Evolutionary conservation across 495 filamentous ascomycete species (phyloP).

Genomic region (Elaphomyces granulatus): DNA sequence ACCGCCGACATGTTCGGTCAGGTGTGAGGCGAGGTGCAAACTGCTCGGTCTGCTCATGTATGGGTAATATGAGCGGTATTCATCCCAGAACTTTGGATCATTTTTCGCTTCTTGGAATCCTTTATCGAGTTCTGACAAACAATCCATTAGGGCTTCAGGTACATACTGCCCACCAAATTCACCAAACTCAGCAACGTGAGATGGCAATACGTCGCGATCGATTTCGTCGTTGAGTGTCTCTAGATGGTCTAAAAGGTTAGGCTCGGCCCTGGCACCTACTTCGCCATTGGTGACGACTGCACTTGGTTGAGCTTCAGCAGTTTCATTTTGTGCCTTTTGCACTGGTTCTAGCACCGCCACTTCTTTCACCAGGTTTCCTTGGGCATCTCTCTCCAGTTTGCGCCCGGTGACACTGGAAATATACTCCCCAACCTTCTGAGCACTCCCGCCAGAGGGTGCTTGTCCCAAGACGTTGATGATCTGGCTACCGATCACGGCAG

Average conservation of each 20-base stretch:
- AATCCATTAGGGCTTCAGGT: conserved; percentile 95
- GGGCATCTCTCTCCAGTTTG: conserved; percentile 25
- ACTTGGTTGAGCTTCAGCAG: conserved; percentile 22
- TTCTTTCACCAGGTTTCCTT: conserved; percentile 21
- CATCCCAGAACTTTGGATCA: conserved; percentile 90
- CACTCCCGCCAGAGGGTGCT: conserved; percentile 51
- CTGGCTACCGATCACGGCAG: conserved; percentile 95
- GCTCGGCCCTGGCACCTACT: conserved; percentile 29
- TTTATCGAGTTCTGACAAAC: conserved; percentile 72
- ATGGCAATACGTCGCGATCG: conserved; percentile 45
- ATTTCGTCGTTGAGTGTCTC: conserved; percentile 50
- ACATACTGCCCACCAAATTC: conserved; percentile 99
- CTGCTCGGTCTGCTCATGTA: conserved; percentile 95
- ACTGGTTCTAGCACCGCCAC: conserved; percentile 43
- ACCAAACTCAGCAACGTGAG: conserved; percentile 91
- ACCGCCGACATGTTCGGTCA: conserved; percentile 79
- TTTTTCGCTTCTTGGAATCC: conserved; percentile 80
- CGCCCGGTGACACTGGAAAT: conserved; percentile 67
- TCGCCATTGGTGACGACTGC: conserved; percentile 48
- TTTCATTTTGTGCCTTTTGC: conserved; percentile 31
- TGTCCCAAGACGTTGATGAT: conserved; percentile 68
- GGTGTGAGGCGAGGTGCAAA: conserved; percentile 71
- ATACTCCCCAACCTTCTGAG: conserved; percentile 71
- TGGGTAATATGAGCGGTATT: conserved; percentile 90
- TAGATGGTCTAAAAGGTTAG: conserved; percentile 56